These are phyloP conservation scores for Chlamydomonas schloesseri DNA, from an alignment of 139 green algal species.

Conservation along the genomic window DNA sequence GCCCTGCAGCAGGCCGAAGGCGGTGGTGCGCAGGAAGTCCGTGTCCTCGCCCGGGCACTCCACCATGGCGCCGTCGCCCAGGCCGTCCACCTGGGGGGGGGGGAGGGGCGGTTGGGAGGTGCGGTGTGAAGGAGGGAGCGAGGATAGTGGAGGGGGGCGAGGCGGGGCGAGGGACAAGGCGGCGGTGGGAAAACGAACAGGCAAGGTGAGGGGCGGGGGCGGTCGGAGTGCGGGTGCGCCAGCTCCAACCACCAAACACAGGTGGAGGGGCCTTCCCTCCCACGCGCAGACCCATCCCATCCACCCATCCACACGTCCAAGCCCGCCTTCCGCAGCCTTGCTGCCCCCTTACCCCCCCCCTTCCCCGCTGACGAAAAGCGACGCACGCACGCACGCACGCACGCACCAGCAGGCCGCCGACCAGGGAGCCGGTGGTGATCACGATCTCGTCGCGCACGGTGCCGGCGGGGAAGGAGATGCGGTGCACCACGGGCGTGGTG, in stretches of 20 bases:
- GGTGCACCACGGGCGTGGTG: slow-evolving; percentile 92
- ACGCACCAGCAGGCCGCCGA: slow-evolving; percentile 91
- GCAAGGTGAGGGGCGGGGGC: no score
- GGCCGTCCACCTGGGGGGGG: slow-evolving; percentile 77
- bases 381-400: no score
- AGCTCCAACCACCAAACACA: no score
- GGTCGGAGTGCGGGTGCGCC: no score
- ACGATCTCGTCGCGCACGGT: slow-evolving; percentile 81
- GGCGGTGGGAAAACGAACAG: no score
- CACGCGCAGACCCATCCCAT: no score
- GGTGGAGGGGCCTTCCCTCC: no score
- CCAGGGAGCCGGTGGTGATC: slow-evolving; percentile 81
- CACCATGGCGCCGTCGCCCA: slow-evolving; percentile 95
- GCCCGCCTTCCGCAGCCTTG: no score
- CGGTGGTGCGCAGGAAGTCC: slow-evolving; percentile 92
- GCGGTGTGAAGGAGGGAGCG: background rate
- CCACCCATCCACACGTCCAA: no score
- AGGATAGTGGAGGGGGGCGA: background rate
- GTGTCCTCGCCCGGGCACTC: slow-evolving; percentile 83
- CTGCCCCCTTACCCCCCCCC: no score
- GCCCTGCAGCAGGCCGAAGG: slow-evolving; percentile 97
- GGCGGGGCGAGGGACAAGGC: background rate
- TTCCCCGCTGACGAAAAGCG: no score
- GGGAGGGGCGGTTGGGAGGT: background rate
- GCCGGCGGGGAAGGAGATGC: slow-evolving; percentile 74